A percentile compares a stretch with the other conserved stretches of the same genome.
Conservation (phyloP, 2,329 filamentous ascomycete genomes). For the Paecilomyces variotii region DNA sequence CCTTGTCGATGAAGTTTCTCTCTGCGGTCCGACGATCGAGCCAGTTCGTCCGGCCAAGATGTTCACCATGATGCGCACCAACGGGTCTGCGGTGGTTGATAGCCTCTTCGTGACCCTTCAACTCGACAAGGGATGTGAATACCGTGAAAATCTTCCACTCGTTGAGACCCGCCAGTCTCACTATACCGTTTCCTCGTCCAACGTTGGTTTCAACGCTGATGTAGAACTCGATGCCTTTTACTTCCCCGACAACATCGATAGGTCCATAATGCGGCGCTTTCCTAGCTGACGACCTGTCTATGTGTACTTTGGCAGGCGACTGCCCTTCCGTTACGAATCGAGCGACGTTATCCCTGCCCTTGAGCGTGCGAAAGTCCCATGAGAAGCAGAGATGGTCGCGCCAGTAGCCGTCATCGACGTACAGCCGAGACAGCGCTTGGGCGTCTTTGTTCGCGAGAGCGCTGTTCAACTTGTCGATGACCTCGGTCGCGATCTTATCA, state of each 20-base stretch:
- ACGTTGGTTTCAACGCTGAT: conserved; percentile 46
- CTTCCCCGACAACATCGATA: conserved; percentile 44
- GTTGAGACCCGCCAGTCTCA: conserved; percentile 39
- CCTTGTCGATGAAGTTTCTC: conserved; percentile 41
- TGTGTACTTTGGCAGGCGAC: conserved; percentile 36
- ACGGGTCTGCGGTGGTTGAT: conserved; percentile 41
- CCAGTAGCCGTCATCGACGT: conserved; percentile 48
- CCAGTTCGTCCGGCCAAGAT: conserved; percentile 52
- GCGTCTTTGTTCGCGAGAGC: conserved; percentile 28
- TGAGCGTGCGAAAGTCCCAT: conserved; percentile 50
- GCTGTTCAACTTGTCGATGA: conserved; percentile 34
- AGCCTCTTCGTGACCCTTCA: conserved; percentile 49
- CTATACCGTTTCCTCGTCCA: conserved; percentile 50
- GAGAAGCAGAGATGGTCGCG: conserved; percentile 51
- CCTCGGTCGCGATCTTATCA: conserved; percentile 25
- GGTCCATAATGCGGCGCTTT: conserved; percentile 37
- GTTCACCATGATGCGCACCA: conserved; percentile 51
- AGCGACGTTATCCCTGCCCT: conserved; percentile 36
- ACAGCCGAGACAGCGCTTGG: conserved; percentile 33
- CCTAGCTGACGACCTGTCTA: conserved; percentile 41
- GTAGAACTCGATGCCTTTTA: conserved; percentile 50
- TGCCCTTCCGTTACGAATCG: conserved; percentile 29
- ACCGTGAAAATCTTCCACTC: conserved; percentile 58
- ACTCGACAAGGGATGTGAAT: conserved; percentile 50
- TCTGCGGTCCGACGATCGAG: conserved; percentile 45